These are phyloP conservation scores for Dacryopinax primogenitus DNA, from an alignment of 768 basidiomycete genomes.

Conservation along the genomic window DNA sequence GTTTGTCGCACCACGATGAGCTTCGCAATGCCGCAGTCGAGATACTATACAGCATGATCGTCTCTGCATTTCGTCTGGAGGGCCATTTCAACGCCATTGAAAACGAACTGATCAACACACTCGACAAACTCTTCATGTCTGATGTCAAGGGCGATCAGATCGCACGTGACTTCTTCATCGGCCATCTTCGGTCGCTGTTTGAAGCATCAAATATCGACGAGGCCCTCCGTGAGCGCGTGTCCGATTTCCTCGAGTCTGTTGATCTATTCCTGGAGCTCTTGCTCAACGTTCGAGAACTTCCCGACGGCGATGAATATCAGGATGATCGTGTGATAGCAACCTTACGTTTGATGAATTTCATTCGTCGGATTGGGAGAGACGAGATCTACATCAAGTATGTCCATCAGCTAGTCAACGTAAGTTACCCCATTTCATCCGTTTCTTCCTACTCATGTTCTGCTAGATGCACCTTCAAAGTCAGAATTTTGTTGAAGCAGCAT, in stretches of 20 bases:
- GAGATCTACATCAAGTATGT: constrained; percentile 96
- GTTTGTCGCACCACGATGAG: constrained; percentile 88
- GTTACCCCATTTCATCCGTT: constrained; percentile 20
- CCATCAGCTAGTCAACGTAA: constrained; percentile 81
- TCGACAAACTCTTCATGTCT: constrained; percentile 87
- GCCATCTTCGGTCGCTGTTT: constrained; percentile 79
- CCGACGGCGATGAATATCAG: constrained; percentile 84
- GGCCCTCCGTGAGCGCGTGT: constrained; percentile 60
- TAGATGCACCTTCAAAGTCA: constrained; percentile 81
- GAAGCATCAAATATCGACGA: constrained; percentile 72
- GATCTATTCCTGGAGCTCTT: constrained; percentile 87
- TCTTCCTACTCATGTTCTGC: background rate
- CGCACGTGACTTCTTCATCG: constrained; percentile 83
- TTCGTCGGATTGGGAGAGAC: constrained; percentile 76
- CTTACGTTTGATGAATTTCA: constrained; percentile 84
- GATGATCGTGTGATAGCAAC: constrained; percentile 92
- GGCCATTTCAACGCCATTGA: constrained; percentile 82
- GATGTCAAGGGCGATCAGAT: constrained; percentile 85
- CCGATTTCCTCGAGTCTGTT: constrained; percentile 74
- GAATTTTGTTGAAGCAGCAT: constrained; percentile 84
- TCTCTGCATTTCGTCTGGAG: constrained; percentile 75
- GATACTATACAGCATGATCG: constrained; percentile 91
- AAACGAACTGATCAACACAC: constrained; percentile 77
- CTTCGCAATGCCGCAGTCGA: constrained; percentile 80
- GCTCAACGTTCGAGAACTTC: constrained; percentile 72